Base-by-base conservation (phyloP, 768 basidiomycete species). In the Strobilomyces confusus region DNA sequence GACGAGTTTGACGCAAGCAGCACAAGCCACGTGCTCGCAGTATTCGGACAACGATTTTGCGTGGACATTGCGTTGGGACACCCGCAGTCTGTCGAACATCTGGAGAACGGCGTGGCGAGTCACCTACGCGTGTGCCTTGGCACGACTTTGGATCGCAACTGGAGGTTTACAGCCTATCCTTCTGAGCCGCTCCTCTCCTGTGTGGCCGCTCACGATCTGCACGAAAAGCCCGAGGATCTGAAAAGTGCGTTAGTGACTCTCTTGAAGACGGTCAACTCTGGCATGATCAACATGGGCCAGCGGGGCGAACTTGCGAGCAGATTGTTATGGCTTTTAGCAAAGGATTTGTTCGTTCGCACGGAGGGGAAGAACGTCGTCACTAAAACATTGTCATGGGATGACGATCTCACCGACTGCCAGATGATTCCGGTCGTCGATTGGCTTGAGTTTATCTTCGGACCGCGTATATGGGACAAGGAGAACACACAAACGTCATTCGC, bases 101-200 rank as follows among this genome's bases (percentile, higher is more conserved):
- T 58, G 8, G 47, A 58, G 43, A 37, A 5, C 0, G 38, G 37
- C 5, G 52, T 64, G 6, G 49, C 54, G 22, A 61, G 52, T 8
- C 44, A 64, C 25, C 54, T 61, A 1, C 56, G n/a, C 19, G 14
- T 40, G 4, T 40, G 38, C 20, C 20, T 40, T 12, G 6, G 19
- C 1, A 40, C 38, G 14, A 22, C 38, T 20, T 19, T 40, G 38
- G 38, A 22, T 22, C 38, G 38, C 41, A 44, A 33, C 14, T 51
- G 62, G 52, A 41, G 42, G n/a, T 60, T 52, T 19, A 59, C 61
- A 13, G 34, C 25, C 14, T 57, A 58, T 38, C 55, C 63, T 15
- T 62, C 56, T 17, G 60, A 64, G n/a, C 52, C 60, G 5, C 14
- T 62, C 12, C 14, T 63, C 15, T 63, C 58, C 3, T 60, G 45